Conservation (phyloP, 2,329 filamentous ascomycete genomes). For the Aspergillus flavus region DNA sequence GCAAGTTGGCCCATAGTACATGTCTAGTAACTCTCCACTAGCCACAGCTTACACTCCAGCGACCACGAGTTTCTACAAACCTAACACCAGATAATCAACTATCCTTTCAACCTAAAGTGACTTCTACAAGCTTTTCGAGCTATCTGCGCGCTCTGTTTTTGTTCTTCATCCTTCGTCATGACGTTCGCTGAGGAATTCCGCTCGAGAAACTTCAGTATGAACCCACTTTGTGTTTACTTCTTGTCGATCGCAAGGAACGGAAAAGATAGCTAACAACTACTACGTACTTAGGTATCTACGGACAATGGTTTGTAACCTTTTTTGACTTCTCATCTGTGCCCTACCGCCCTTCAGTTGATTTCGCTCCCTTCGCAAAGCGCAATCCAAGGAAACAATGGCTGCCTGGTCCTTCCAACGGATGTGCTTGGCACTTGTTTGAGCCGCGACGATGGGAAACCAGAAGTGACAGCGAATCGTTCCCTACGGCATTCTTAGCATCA, state of each 20-base stretch:
- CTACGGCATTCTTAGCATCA: not conserved
- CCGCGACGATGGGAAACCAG: slow-evolving; percentile 1
- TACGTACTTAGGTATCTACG: slow-evolving; percentile 62
- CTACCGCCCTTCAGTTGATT: not conserved
- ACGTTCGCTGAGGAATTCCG: slow-evolving; percentile 64
- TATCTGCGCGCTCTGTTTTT: not conserved
- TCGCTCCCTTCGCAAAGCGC: slow-evolving; percentile 5
- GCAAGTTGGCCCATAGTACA: slow-evolving; percentile 26
- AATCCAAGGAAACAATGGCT: slow-evolving; percentile 19
- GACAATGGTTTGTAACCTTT: slow-evolving; percentile 61
- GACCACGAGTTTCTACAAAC: not conserved
- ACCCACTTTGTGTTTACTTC: slow-evolving; percentile 17
- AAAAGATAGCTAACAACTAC: slow-evolving; percentile 27
- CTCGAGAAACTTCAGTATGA: slow-evolving; percentile 68
- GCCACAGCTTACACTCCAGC: slow-evolving; percentile 10
- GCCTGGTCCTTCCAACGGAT: slow-evolving; percentile 20
- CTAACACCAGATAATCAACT: not conserved
- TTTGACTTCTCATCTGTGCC: slow-evolving; percentile 4
- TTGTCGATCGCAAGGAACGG: slow-evolving; percentile 19
- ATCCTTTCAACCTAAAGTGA: not conserved
- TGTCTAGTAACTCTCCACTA: slow-evolving; percentile 17
- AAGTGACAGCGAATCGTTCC: not conserved
- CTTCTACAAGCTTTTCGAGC: not conserved
- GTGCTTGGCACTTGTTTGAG: slow-evolving; percentile 21
- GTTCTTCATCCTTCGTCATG: slow-evolving; percentile 45